Percentiles rank a stretch among this genome's conserved stretches.
phyloP scores from a whole-genome alignment of 2,329 filamentous ascomycete species.

The Colletotrichum aenigma region DNA sequence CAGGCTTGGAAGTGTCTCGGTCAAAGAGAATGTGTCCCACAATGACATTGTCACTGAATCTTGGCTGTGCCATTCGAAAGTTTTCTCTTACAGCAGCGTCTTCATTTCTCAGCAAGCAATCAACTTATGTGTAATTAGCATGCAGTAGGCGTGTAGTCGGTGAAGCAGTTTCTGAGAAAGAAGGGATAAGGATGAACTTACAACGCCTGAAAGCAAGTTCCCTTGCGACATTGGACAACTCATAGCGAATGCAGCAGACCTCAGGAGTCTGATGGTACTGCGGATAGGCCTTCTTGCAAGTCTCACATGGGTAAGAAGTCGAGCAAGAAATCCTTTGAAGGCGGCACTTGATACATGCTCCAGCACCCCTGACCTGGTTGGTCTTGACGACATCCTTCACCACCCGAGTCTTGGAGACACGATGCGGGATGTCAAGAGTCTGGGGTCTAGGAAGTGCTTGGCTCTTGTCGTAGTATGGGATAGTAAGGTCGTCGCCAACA shows the following conservation, averaged over 20 bases:
- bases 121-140: not conserved
- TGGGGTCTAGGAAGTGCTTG: not conserved
- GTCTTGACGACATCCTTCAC: constrained; percentile 6
- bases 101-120: not conserved
- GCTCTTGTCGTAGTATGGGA: not conserved
- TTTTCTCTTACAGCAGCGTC: not conserved
- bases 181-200: not conserved
- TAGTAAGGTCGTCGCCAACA: not conserved
- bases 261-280: not conserved
- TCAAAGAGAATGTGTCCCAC: not conserved
- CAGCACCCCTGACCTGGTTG: constrained; percentile 1
- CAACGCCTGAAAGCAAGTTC: not conserved
- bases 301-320: not conserved
- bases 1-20: not conserved
- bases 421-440: not conserved
- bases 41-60: not conserved
- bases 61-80: not conserved
- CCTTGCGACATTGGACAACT: not conserved
- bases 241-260: constrained; percentile 1
- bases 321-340: constrained; percentile 7
- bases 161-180: not conserved
- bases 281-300: not conserved
- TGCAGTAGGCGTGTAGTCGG: not conserved
- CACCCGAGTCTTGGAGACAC: not conserved
- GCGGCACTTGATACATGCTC: constrained; percentile 12